Percentiles rank a stretch among this genome's conserved stretches.
These are phyloP conservation scores for Wickerhamiella galacta DNA, from an alignment of 805 yeast species.

Conservation along the genomic window DNA sequence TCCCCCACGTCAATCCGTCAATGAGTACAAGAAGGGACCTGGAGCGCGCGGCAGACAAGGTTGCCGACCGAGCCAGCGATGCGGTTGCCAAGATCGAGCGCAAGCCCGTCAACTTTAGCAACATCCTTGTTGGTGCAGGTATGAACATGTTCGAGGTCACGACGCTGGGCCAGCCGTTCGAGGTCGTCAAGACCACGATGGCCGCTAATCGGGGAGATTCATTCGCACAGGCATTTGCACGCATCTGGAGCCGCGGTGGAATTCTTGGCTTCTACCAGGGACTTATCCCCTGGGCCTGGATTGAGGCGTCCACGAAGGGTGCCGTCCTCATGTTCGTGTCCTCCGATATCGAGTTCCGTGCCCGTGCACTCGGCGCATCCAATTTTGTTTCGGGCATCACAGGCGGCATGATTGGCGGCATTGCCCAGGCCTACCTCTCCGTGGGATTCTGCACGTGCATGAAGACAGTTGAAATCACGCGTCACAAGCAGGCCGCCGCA, in stretches of 20 bases:
- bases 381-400: constrained; percentile 77
- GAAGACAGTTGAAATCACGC: constrained; percentile 96
- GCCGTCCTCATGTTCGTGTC: constrained; percentile 87
- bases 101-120: constrained; percentile 76
- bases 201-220: constrained; percentile 79
- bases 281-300: constrained; percentile 98
- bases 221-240: constrained; percentile 47
- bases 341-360: constrained; percentile 75
- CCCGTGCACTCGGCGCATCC: constrained; percentile 35
- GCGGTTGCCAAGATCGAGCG: constrained; percentile 28
- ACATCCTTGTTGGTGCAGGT: constrained; percentile 85
- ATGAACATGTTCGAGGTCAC: constrained; percentile 85
- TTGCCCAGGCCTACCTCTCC: constrained; percentile 89
- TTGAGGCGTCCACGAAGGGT: constrained; percentile 98
- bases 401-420: constrained; percentile 93
- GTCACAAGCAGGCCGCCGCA: constrained; percentile 53
- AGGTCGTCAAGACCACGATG: constrained; percentile 93
- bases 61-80: not conserved
- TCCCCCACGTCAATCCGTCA: not conserved
- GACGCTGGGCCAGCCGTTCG: constrained; percentile 91
- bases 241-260: constrained; percentile 92
- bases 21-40: constrained; percentile 14
- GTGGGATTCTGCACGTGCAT: constrained; percentile 98
- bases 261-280: constrained; percentile 89
- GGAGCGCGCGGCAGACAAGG: not conserved